These are phyloP conservation scores for Edaphochlamys debaryana DNA, from an alignment of 139 green algal species.

Conservation along the genomic window DNA sequence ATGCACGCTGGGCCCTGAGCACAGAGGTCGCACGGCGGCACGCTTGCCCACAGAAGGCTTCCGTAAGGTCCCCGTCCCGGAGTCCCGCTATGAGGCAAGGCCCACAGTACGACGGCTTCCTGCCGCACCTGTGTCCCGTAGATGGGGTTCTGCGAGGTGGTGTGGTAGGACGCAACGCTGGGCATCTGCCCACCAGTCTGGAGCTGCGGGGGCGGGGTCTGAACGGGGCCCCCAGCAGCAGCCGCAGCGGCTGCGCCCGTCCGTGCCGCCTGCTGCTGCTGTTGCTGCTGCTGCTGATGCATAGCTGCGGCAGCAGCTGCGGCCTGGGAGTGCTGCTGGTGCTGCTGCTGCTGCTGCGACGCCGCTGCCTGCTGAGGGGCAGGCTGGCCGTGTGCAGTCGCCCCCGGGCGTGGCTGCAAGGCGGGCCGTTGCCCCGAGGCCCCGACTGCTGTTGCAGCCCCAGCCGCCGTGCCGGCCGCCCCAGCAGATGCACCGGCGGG, in stretches of 20 bases:
- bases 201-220: background rate
- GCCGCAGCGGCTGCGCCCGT: background rate
- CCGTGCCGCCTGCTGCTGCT: background rate
- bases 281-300: background rate
- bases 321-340: background rate
- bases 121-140: constrained; percentile 1
- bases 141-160: background rate
- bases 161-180: background rate
- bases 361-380: background rate
- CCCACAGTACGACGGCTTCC: background rate
- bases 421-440: too few relatives aligned
- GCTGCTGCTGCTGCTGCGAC: background rate
- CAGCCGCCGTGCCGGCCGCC: background rate
- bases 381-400: background rate
- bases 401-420: too few relatives aligned
- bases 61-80: background rate
- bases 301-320: too few relatives aligned
- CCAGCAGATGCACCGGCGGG: too few relatives aligned
- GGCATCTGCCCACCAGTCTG: background rate
- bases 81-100: background rate
- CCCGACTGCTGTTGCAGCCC: background rate
- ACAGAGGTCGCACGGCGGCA: background rate
- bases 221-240: background rate
- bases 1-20: background rate
- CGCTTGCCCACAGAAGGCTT: background rate